Conservation (phyloP, 768 basidiomycete genomes). For the Boletus rufocinnamomeus region DNA sequence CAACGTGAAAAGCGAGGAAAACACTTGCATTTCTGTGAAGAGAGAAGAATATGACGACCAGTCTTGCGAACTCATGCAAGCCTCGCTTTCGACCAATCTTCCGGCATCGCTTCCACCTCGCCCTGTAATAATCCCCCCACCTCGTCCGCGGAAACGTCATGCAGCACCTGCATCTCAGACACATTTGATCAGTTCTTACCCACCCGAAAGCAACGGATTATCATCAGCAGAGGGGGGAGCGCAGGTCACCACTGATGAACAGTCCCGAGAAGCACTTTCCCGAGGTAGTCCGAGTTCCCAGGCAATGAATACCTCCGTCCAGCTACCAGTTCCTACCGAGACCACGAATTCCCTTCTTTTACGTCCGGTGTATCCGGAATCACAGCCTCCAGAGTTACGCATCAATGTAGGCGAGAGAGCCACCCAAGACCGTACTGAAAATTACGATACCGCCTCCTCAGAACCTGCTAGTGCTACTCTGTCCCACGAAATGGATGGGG, state of each 20-base stretch:
- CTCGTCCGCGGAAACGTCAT: conserved; percentile 22
- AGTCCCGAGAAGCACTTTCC: not conserved
- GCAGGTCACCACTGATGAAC: not conserved
- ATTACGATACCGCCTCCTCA: conserved; percentile 1
- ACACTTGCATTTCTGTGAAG: conserved; percentile 1
- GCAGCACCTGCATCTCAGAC: not conserved
- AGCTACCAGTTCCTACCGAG: conserved; percentile 7
- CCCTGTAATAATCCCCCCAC: conserved; percentile 27
- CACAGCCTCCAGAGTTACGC: conserved; percentile 1
- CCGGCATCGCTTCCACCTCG: conserved; percentile 18
- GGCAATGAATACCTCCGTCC: conserved; percentile 11
- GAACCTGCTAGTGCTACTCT: conserved; percentile 9
- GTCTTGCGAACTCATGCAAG: not conserved
- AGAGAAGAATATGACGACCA: conserved; percentile 22
- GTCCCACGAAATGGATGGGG: conserved; percentile 6
- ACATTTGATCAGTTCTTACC: conserved; percentile 1
- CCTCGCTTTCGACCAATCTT: not conserved
- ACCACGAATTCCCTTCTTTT: conserved; percentile 12
- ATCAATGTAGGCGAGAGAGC: not conserved
- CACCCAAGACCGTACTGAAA: conserved; percentile 3
- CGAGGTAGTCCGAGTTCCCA: conserved; percentile 8
- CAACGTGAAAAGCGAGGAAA: conserved; percentile 27
- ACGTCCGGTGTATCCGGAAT: conserved; percentile 11
- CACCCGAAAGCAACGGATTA: not conserved
- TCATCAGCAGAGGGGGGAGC: not conserved